Conservation (phyloP, 1,139 yeast genomes). For the Candida sojae region DNA sequence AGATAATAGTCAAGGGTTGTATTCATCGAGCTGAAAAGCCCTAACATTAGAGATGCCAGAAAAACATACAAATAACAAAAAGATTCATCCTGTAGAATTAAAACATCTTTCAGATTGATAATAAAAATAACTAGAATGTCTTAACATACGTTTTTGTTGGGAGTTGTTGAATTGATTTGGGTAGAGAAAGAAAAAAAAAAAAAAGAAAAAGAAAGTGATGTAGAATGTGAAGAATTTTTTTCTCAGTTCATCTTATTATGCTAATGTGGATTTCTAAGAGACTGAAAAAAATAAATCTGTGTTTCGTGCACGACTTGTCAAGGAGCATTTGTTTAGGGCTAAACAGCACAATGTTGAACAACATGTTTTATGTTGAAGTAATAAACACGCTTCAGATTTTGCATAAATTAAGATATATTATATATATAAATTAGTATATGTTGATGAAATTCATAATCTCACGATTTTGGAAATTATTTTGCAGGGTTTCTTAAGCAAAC, state of each 20-base stretch:
- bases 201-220: neutral
- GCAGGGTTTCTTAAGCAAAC: neutral
- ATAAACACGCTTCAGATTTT: no score
- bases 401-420: no score
- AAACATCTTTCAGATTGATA: neutral
- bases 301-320: neutral
- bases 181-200: neutral
- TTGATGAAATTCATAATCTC: neutral
- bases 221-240: neutral
- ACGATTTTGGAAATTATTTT: neutral
- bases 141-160: neutral
- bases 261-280: no score
- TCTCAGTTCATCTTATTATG: neutral
- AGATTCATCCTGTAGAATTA: constrained; percentile 38
- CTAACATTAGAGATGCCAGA: constrained; percentile 79
- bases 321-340: neutral
- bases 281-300: neutral
- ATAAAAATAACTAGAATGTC: neutral
- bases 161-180: neutral
- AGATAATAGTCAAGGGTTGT: constrained; percentile 57
- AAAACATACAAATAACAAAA: constrained; percentile 44
- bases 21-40: constrained; percentile 59
- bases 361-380: no score
- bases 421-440: no score
- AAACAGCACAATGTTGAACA: neutral